Conservation (phyloP, 257 asterid genomes). For the Scutellaria minor region DNA sequence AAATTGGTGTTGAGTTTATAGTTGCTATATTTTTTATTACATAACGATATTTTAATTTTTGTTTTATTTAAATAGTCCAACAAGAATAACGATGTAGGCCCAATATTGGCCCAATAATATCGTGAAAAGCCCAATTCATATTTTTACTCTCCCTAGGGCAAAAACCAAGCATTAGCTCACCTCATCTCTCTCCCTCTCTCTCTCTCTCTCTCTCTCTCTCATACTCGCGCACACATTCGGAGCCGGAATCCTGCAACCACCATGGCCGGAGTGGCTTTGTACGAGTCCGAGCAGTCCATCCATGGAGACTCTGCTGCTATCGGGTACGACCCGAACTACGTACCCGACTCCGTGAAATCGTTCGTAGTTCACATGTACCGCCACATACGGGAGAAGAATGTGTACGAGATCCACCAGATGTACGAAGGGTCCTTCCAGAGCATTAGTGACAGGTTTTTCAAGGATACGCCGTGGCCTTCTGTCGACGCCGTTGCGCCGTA, state of each 20-base stretch:
- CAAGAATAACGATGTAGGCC: background rate
- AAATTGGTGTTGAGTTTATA: background rate
- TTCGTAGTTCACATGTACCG: conserved; percentile 92
- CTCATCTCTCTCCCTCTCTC: background rate
- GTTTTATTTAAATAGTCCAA: background rate
- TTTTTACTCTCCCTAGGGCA: conserved; percentile 31
- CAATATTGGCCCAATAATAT: background rate
- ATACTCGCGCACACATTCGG: background rate
- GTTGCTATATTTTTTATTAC: no score
- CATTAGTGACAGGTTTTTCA: conserved; percentile 88
- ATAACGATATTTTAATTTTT: no score
- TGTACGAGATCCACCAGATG: conserved; percentile 96
- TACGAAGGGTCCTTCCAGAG: conserved; percentile 87
- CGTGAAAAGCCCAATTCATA: conserved; percentile 9
- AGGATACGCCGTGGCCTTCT: conserved; percentile 93
- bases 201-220: background rate
- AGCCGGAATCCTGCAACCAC: conserved; percentile 15
- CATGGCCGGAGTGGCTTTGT: conserved; percentile 63
- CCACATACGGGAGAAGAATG: conserved; percentile 95
- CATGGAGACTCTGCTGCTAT: conserved; percentile 46
- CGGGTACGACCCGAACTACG: conserved; percentile 78
- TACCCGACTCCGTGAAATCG: conserved; percentile 88
- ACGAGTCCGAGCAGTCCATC: conserved; percentile 55
- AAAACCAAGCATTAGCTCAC: conserved; percentile 13
- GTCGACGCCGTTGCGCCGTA: conserved; percentile 83